These are phyloP conservation scores for Rhizopogon vesiculosus DNA, from an alignment of 768 basidiomycete species.

Conservation along the genomic window DNA sequence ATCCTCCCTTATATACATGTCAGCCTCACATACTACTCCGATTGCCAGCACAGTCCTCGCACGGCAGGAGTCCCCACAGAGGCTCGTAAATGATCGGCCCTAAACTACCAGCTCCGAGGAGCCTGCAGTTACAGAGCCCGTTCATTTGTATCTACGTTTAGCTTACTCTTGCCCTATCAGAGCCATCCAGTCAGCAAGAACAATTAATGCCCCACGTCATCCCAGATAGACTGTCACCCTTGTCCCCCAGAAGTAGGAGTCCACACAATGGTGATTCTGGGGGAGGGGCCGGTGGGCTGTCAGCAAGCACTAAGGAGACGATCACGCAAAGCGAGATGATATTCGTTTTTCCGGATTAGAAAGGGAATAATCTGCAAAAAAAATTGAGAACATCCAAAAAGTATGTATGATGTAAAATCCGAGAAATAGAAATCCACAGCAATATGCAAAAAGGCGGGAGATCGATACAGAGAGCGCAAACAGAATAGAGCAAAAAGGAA, in stretches of 20 bases:
- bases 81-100: slow-evolving; percentile 36
- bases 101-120: background rate
- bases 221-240: slow-evolving; percentile 7
- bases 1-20: slow-evolving; percentile 42
- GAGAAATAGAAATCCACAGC: background rate
- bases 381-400: background rate
- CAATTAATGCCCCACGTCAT: slow-evolving; percentile 9
- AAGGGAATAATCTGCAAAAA: background rate
- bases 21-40: slow-evolving; percentile 82
- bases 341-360: background rate
- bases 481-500: background rate
- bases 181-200: slow-evolving; percentile 6
- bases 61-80: slow-evolving; percentile 81
- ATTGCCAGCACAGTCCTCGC: slow-evolving; percentile 70
- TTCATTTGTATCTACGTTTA: slow-evolving; percentile 45
- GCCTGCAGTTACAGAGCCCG: slow-evolving; percentile 5
- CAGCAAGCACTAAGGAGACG: too few species aligned
- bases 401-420: background rate
- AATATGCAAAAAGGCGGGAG: background rate
- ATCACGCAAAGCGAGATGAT: background rate
- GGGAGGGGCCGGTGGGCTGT: background rate
- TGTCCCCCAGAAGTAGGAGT: background rate
- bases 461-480: background rate
- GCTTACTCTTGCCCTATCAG: slow-evolving; percentile 17
- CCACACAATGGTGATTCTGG: background rate